phyloP scores from a whole-genome alignment of 2,329 filamentous ascomycete species.

The Aspergillus novofumigatus region DNA sequence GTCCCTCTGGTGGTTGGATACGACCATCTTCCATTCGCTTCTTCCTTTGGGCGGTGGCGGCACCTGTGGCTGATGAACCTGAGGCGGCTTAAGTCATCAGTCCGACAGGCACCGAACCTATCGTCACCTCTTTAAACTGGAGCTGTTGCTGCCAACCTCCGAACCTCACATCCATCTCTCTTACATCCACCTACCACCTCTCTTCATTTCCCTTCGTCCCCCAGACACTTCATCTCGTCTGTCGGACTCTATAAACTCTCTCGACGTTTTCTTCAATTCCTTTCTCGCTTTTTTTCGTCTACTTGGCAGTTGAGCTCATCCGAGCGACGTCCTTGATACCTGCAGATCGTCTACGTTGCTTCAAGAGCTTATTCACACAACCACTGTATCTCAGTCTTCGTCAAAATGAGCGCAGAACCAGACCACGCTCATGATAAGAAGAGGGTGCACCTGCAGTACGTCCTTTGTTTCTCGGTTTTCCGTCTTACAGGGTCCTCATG shows the following conservation, averaged over 20 bases:
- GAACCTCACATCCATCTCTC: constrained; percentile 23
- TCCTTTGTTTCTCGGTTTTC: constrained; percentile 14
- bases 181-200: constrained; percentile 5
- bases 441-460: constrained; percentile 80
- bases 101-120: constrained; percentile 19
- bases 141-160: constrained; percentile 26
- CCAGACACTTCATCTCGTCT: constrained; percentile 13
- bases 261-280: constrained; percentile 4
- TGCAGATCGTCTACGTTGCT: constrained; percentile 19
- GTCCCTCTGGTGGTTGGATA: constrained; percentile 9
- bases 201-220: constrained; percentile 6
- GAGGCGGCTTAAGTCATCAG: constrained; percentile 31
- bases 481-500: constrained; percentile 14
- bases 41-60: constrained; percentile 28
- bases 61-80: constrained; percentile 12
- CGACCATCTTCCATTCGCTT: constrained; percentile 38
- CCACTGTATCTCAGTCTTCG: constrained; percentile 16
- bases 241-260: constrained; percentile 8
- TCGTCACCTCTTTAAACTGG: constrained; percentile 38
- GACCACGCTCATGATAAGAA: constrained; percentile 64
- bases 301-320: constrained; percentile 10
- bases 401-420: constrained; percentile 68
- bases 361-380: constrained; percentile 24
- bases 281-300: constrained; percentile 4
- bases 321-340: constrained; percentile 15